Conservation (phyloP, 306 rosid genomes). For the Rosa lucieae region DNA sequence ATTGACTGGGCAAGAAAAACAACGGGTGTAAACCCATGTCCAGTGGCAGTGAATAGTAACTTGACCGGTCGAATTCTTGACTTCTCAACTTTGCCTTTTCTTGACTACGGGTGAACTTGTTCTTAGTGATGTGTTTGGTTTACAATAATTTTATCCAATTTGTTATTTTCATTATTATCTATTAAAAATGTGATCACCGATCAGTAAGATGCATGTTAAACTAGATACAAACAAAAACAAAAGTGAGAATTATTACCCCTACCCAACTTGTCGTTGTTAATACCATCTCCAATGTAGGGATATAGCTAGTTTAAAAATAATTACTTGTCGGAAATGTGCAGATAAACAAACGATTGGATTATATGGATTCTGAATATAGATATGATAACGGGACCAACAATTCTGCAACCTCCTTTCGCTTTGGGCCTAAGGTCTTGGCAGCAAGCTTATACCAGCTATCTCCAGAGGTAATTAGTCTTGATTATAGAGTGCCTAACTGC, state of each 20-base stretch:
- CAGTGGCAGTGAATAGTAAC: too few relatives aligned
- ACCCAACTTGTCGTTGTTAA: neutral
- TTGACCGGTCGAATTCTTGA: too few relatives aligned
- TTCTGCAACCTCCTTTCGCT: slow-evolving; percentile 28
- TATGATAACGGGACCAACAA: slow-evolving; percentile 26
- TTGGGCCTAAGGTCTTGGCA: slow-evolving; percentile 22
- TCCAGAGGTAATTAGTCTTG: neutral
- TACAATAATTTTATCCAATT: neutral
- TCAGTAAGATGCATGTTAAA: neutral
- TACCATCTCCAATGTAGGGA: neutral
- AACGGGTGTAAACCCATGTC: too few relatives aligned
- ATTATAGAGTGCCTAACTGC: neutral
- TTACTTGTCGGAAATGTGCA: neutral
- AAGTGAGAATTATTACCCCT: neutral
- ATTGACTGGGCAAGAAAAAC: too few relatives aligned
- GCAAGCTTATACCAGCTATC: slow-evolving; percentile 3
- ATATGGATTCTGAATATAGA: slow-evolving; percentile 10
- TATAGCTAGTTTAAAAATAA: neutral
- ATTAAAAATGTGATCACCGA: neutral
- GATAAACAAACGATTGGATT: slow-evolving; percentile 6
- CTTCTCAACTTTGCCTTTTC: too few relatives aligned
- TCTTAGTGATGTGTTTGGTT: neutral
- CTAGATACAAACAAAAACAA: neutral
- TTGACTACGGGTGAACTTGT: too few relatives aligned
- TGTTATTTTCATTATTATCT: neutral